Evolutionary conservation across 2,329 filamentous ascomycete species (phyloP).

Genomic region (Diplodia mutila): DNA sequence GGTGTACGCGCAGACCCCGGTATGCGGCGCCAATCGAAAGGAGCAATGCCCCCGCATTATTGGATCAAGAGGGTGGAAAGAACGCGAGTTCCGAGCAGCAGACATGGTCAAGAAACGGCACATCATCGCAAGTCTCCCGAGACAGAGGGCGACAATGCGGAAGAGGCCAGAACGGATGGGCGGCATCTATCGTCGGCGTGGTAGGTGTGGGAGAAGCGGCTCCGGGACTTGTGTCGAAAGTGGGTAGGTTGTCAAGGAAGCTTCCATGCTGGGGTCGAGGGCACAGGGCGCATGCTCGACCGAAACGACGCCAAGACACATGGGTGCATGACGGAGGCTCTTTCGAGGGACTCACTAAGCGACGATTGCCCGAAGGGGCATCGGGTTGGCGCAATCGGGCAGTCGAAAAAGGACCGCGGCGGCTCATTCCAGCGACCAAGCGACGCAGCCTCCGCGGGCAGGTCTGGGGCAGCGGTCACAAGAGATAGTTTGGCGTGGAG

Average conservation of each 20-base stretch:
- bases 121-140: not conserved
- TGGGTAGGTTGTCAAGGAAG: not conserved
- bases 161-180: not conserved
- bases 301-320: not conserved
- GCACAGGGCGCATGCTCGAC: conserved; percentile 4
- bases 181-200: not conserved
- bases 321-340: conserved; percentile 2
- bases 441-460: not conserved
- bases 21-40: not conserved
- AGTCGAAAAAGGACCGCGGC: not conserved
- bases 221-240: conserved; percentile 4
- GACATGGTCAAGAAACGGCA: not conserved
- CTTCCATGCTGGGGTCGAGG: not conserved
- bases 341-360: conserved; percentile 3
- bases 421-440: not conserved
- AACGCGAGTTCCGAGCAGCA: not conserved
- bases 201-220: not conserved
- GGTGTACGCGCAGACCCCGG: conserved; percentile 16
- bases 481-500: not conserved
- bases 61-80: not conserved
- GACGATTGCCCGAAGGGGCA: conserved; percentile 11
- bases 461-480: not conserved
- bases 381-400: conserved; percentile 1
- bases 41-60: conserved; percentile 11
- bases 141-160: not conserved